These are phyloP conservation scores for Lactarius akahatsu DNA, from an alignment of 768 basidiomycete species.

Conservation along the genomic window DNA sequence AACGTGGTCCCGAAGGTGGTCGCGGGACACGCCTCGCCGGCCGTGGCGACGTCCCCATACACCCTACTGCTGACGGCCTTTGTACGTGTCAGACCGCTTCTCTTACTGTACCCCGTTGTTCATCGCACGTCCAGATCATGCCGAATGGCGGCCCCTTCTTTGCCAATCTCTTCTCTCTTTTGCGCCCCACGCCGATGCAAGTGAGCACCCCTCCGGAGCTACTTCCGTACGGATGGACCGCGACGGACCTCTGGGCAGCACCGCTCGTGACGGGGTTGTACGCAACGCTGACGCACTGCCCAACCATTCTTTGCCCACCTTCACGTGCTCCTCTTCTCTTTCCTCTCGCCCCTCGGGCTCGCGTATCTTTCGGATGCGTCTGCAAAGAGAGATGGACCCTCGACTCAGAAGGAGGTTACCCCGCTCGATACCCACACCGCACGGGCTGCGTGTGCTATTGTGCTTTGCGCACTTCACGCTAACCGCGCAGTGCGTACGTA, in stretches of 20 bases:
- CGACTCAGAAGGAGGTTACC: conserved; percentile 33
- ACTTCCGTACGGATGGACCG: conserved; percentile 80
- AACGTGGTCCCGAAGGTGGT: conserved; percentile 23
- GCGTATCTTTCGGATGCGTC: conserved; percentile 16
- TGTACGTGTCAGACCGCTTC: conserved; percentile 12
- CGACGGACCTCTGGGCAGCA: conserved; percentile 83
- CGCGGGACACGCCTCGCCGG: conserved; percentile 21
- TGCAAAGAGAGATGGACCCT: neutral
- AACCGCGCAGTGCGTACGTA: conserved; percentile 68
- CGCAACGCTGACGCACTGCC: conserved; percentile 78
- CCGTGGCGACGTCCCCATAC: conserved; percentile 22
- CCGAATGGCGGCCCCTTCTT: conserved; percentile 70
- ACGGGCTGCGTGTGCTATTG: conserved; percentile 65
- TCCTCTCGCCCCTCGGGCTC: conserved; percentile 27
- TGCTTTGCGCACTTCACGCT: conserved; percentile 62
- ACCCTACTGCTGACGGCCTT: conserved; percentile 23
- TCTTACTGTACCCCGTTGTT: neutral
- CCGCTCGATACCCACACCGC: conserved; percentile 64
- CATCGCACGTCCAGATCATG: conserved; percentile 17
- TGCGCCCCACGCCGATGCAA: conserved; percentile 66
- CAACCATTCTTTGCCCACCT: conserved; percentile 63
- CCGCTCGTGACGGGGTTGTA: conserved; percentile 75
- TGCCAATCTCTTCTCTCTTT: conserved; percentile 69
- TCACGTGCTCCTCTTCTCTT: conserved; percentile 24
- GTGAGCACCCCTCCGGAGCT: conserved; percentile 80